Conservation (phyloP, 2,329 filamentous ascomycete genomes). For the Triangularia setosa region DNA sequence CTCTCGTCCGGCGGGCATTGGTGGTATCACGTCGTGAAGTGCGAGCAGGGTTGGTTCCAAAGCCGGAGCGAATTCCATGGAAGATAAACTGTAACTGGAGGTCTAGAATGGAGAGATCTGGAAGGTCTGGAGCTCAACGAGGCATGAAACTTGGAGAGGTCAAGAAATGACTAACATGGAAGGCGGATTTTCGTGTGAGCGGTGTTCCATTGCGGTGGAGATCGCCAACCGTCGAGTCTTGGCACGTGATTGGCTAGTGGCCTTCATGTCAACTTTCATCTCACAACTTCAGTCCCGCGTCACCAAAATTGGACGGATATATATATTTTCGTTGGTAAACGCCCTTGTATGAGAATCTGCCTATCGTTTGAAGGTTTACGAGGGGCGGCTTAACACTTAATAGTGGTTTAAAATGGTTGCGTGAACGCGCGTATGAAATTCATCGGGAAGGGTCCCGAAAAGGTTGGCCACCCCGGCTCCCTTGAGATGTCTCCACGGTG, state of each 20-base stretch:
- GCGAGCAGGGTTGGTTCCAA: neutral
- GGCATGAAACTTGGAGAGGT: neutral
- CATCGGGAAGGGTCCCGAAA: neutral
- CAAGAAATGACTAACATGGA: neutral
- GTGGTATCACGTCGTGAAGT: neutral
- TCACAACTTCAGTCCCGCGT: neutral
- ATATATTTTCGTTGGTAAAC: too few species aligned
- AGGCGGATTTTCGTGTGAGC: neutral
- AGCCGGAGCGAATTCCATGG: neutral
- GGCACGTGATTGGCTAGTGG: neutral
- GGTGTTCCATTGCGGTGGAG: neutral
- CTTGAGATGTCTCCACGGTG: conserved; percentile 1
- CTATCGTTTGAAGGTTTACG: too few species aligned
- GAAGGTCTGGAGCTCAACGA: neutral
- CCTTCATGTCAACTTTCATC: neutral
- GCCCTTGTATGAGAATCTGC: too few species aligned
- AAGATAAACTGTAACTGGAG: neutral
- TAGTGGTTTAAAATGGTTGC: neutral
- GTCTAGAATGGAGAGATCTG: neutral
- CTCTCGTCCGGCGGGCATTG: neutral
- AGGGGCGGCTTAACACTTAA: too few species aligned
- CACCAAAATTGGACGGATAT: too few species aligned
- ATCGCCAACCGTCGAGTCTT: neutral
- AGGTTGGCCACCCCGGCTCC: conserved; percentile 3
- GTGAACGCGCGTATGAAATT: neutral